Evolutionary conservation across 2,329 filamentous ascomycete species (phyloP).

Genomic region (Endocalyx cinctus): DNA sequence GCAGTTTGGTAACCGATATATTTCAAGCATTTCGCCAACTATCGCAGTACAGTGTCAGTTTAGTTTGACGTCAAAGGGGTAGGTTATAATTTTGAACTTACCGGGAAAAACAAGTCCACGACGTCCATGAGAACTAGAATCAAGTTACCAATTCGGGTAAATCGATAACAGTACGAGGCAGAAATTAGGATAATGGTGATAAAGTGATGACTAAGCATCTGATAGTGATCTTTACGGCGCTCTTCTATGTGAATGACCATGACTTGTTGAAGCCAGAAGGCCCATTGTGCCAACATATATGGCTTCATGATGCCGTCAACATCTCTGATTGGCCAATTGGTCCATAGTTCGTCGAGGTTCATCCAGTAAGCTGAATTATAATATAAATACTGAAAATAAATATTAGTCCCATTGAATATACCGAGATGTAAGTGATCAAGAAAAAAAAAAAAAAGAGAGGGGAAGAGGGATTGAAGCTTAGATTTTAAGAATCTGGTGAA

Average conservation of each 20-base stretch:
- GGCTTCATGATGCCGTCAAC: conserved; percentile 71
- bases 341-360: conserved; percentile 75
- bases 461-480: not conserved
- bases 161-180: conserved; percentile 79
- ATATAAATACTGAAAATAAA: conserved; percentile 65
- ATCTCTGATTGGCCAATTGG: conserved; percentile 75
- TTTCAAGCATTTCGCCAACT: conserved; percentile 91
- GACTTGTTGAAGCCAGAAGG: conserved; percentile 93
- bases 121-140: conserved; percentile 92
- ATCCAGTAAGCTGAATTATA: conserved; percentile 73
- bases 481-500: no score
- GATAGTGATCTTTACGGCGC: conserved; percentile 87
- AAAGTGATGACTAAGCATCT: conserved; percentile 94
- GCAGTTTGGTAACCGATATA: conserved; percentile 72
- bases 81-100: conserved; percentile 40
- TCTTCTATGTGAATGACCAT: conserved; percentile 93
- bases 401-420: conserved; percentile 5
- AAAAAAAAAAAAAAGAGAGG: conserved; percentile 8
- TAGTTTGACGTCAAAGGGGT: not conserved
- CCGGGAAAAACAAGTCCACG: conserved; percentile 81
- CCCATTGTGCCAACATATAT: conserved; percentile 86
- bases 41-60: conserved; percentile 8
- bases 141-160: conserved; percentile 81
- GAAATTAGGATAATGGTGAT: conserved; percentile 80
- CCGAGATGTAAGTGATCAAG: not conserved